Percentiles rank a stretch among this genome's conserved stretches.
These are phyloP conservation scores for Lolium rigidum DNA, from an alignment of 176 grass and related monocot species.

Conservation along the genomic window DNA sequence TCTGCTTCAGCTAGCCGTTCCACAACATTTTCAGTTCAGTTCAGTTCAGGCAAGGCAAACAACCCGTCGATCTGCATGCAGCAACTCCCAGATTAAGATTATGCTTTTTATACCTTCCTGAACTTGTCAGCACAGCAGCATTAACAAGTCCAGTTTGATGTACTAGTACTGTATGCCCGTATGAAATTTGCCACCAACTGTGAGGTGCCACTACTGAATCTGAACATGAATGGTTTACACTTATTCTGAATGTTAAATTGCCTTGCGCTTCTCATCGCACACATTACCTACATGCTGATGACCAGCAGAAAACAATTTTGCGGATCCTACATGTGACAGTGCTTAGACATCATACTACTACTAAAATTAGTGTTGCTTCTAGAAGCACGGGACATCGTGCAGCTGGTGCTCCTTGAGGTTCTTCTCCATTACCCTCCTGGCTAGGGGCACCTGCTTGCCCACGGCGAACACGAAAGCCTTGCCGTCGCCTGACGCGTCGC, in stretches of 20 bases:
- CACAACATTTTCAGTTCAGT: neutral
- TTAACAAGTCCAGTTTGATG: conserved; percentile 2
- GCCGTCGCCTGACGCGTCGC: conserved; percentile 64
- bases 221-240: neutral
- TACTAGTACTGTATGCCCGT: neutral
- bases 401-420: conserved; percentile 85
- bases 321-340: neutral
- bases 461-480: conserved; percentile 85
- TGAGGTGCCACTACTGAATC: conserved; percentile 3
- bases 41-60: neutral
- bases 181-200: neutral
- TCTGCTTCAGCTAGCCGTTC: conserved; percentile 19
- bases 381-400: conserved; percentile 72
- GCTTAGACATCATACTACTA: neutral
- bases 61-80: neutral
- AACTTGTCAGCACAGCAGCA: neutral
- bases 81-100: conserved; percentile 14
- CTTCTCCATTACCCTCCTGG: conserved; percentile 84
- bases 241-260: conserved; percentile 3
- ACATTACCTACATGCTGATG: neutral
- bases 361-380: neutral
- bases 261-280: neutral
- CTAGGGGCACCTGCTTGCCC: conserved; percentile 90
- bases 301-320: neutral
- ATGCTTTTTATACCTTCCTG: neutral